phyloP scores from a whole-genome alignment of 257 asterid genomes.

The Solanum corneliomulleri region DNA sequence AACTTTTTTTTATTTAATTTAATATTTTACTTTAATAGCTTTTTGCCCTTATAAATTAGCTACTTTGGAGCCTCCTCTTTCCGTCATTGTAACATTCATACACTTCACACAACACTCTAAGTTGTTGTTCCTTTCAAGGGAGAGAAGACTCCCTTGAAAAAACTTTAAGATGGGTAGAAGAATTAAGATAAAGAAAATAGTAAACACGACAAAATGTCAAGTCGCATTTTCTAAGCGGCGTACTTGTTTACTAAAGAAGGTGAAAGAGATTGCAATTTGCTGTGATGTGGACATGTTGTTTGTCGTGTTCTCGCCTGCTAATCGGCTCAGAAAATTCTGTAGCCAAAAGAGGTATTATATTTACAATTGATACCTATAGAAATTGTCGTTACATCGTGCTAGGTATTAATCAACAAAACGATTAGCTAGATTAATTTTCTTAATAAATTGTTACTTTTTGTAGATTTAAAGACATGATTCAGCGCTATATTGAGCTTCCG shows the following conservation, averaged over 20 bases:
- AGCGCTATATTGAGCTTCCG: constrained; percentile 11
- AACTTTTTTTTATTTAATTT: too few relatives aligned
- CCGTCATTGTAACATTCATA: too few relatives aligned
- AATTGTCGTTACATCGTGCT: neutral
- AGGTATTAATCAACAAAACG: neutral
- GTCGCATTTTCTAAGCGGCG: constrained; percentile 59
- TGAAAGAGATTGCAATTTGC: constrained; percentile 23
- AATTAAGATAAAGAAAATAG: neutral
- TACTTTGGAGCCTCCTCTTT: neutral
- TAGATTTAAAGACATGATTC: constrained; percentile 45
- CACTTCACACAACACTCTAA: too few relatives aligned
- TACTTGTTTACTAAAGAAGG: constrained; percentile 37
- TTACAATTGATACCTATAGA: neutral
- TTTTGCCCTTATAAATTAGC: neutral
- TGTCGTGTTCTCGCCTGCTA: constrained; percentile 47
- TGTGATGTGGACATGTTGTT: constrained; percentile 43
- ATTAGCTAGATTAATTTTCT: neutral
- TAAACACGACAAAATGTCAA: constrained; percentile 23
- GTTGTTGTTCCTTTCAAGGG: neutral
- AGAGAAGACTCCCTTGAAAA: neutral
- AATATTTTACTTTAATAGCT: neutral
- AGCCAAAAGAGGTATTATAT: constrained; percentile 14
- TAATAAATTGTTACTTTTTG: neutral
- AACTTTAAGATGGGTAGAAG: neutral
- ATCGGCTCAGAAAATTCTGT: constrained; percentile 38